A percentile compares a stretch with the other conserved stretches of the same genome.
These are phyloP conservation scores for Monosporascus sp. DNA, from an alignment of 2,329 filamentous ascomycete genomes.

Conservation along the genomic window DNA sequence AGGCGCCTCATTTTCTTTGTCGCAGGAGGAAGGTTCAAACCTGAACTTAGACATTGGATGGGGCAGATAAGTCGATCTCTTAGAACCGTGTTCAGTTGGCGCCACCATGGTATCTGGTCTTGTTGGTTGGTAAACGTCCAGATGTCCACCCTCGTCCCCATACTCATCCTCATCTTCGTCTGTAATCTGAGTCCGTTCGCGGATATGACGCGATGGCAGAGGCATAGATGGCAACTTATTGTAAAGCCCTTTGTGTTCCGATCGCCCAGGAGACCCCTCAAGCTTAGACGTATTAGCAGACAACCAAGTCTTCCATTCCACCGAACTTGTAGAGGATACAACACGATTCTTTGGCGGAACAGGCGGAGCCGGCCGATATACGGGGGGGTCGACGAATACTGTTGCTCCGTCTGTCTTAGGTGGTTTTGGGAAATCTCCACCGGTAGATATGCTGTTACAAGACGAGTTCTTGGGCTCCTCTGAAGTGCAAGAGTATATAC, in stretches of 20 bases:
- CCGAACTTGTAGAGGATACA: conserved; percentile 28
- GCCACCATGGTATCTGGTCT: conserved; percentile 4
- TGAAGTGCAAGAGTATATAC: conserved; percentile 40
- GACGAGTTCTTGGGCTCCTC: conserved; percentile 10
- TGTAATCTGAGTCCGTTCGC: conserved; percentile 44
- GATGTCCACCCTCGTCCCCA: background rate
- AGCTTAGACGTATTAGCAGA: conserved; percentile 46
- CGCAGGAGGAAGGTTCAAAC: background rate
- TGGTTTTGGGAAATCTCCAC: conserved; percentile 11
- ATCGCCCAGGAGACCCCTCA: conserved; percentile 24
- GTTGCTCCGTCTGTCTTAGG: conserved; percentile 23
- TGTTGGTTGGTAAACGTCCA: conserved; percentile 12
- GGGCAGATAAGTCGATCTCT: background rate
- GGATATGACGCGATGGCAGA: conserved; percentile 33
- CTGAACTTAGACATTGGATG: background rate
- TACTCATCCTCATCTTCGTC: conserved; percentile 32
- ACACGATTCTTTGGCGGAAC: conserved; percentile 20
- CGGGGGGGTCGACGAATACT: conserved; percentile 28
- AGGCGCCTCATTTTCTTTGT: conserved; percentile 9
- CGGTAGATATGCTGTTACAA: conserved; percentile 5
- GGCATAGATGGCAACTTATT: conserved; percentile 15
- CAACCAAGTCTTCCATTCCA: conserved; percentile 51
- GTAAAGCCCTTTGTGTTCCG: conserved; percentile 6
- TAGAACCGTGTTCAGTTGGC: conserved; percentile 4
- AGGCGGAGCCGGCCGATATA: conserved; percentile 18